Base-by-base conservation (phyloP, 2,329 filamentous ascomycete species). In the Amauroascus verrucosus region DNA sequence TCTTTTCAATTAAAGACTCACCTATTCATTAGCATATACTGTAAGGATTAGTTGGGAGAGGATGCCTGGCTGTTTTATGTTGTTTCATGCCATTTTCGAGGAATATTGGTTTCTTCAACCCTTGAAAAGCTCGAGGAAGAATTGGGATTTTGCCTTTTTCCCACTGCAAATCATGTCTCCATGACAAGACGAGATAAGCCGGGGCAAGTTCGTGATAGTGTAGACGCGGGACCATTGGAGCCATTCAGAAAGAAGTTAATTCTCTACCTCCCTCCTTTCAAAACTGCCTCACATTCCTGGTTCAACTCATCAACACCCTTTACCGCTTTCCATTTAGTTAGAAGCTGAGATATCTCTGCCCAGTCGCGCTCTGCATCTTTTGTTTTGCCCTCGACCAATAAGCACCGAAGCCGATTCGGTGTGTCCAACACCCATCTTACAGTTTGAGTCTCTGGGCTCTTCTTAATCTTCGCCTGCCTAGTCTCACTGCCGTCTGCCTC, bases 401-500 rank as follows among this genome's bases (percentile, higher is more conserved):
- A 58, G 37, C 53, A 59, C 53, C 65, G 62, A 51, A 77, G 55
- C 32, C 67, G 66, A 54, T 51, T 62, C n/a, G 70, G 75, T 52
- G 66, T 65, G 38, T 58, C 67, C 32, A 75, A 58, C 18, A 71
- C 72, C 73, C 73, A 75, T 54, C 63, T 64, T 7, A 75, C 73
- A 22, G 71, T 73, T 44, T 71, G 66, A 58, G 64, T 70, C 52
- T 75, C 66, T 2, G 54, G 57, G 35, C 61, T 63, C 6, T 58
- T 50, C n/a, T 58, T 55, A 1, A 51, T 52, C 18, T 37, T 58
- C 57, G 20, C 54, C 51, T 38, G 41, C 45, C 43, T 62, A 62
- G 18, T 60, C 62, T 55, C 64, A 63, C 40, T 59, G 62, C 30
- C 65, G 65, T 47, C 58, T 44, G 16, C n/a, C 61, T 61, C 41